Conservation (phyloP, 2,329 filamentous ascomycete species). For the Elsinoe fawcettii region DNA sequence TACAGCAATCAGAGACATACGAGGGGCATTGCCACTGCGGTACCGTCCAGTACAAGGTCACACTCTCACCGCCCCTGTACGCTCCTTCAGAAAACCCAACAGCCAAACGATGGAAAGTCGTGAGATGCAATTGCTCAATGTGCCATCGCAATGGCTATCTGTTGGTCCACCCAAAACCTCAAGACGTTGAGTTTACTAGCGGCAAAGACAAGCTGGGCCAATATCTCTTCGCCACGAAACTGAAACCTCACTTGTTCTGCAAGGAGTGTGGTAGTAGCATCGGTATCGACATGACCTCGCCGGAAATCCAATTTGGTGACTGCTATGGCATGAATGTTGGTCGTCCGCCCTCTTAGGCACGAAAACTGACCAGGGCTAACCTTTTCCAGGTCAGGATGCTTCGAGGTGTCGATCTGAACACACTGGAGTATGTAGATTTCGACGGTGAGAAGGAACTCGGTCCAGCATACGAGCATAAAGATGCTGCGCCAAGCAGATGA, state of each 20-base stretch:
- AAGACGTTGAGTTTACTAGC: conserved; percentile 18
- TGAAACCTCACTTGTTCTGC: conserved; percentile 23
- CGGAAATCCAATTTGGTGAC: no score
- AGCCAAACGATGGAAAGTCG: conserved; percentile 15
- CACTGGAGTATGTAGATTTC: conserved; percentile 18
- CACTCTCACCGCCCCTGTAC: conserved; percentile 19
- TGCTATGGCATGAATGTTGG: no score
- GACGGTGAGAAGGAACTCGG: not conserved
- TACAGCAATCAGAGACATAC: not conserved
- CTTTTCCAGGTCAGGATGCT: no score
- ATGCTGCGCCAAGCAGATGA: not conserved
- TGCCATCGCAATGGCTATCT: no score
- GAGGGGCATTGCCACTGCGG: conserved; percentile 23
- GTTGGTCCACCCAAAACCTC: no score
- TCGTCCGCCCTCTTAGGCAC: no score
- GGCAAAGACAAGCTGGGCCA: conserved; percentile 19
- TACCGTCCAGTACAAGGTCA: conserved; percentile 19
- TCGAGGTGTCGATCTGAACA: no score
- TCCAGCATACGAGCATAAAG: not conserved
- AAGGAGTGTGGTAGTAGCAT: not conserved
- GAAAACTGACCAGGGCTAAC: no score
- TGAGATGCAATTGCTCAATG: conserved; percentile 15
- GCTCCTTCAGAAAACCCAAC: not conserved
- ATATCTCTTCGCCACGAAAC: conserved; percentile 21
- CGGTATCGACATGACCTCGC: no score